These are phyloP conservation scores for Patellaria atrata DNA, from an alignment of 495 filamentous ascomycete species.

Conservation along the genomic window DNA sequence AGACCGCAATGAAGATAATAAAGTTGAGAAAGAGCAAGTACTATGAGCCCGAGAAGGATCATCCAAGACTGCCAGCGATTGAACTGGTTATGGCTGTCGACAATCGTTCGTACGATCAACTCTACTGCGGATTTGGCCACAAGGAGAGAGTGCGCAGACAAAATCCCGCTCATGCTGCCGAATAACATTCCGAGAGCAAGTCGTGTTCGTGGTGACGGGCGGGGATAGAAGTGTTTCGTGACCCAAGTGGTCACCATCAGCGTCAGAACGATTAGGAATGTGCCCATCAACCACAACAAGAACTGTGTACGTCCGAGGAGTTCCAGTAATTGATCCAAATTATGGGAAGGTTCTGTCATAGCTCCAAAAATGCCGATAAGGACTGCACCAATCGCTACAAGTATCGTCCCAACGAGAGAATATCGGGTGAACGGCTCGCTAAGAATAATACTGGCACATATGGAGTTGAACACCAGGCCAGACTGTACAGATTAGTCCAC, in stretches of 20 bases:
- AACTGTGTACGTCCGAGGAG: constrained; percentile 64
- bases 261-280: constrained; percentile 51
- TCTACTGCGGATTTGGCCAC: constrained; percentile 96
- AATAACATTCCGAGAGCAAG: constrained; percentile 79
- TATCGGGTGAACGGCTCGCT: constrained; percentile 87
- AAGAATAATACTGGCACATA: constrained; percentile 87
- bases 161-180: constrained; percentile 66
- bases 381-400: constrained; percentile 74
- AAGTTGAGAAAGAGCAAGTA: constrained; percentile 75
- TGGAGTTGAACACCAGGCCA: constrained; percentile 94
- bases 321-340: constrained; percentile 60
- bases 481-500: constrained; percentile 32
- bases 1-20: constrained; percentile 91
- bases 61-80: constrained; percentile 95
- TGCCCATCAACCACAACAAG: constrained; percentile 79
- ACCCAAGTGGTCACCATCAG: constrained; percentile 48
- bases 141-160: constrained; percentile 85
- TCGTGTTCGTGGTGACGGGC: constrained; percentile 49
- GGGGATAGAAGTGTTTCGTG: constrained; percentile 39
- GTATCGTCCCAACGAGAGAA: constrained; percentile 73
- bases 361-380: constrained; percentile 91
- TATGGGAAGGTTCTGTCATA: constrained; percentile 89
- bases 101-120: constrained; percentile 81
- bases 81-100: constrained; percentile 85
- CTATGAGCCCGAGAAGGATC: constrained; percentile 69